Evolutionary conservation across 306 rosid genomes (phyloP), one percentile per base, ranked within the genome.

Genomic region (Prunus dulcis): DNA sequence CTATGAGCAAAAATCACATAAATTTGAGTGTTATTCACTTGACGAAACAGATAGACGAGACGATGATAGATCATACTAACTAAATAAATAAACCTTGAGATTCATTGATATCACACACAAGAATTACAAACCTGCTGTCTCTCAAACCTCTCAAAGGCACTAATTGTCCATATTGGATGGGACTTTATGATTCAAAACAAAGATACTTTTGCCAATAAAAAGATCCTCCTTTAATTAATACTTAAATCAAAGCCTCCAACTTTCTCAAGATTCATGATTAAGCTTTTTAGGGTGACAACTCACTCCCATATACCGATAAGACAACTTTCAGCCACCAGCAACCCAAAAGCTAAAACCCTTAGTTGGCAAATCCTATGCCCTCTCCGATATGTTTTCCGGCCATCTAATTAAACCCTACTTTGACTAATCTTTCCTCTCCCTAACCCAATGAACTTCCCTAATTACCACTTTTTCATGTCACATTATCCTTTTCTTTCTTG

Each of bases 221-320:
- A 81, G 68, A 83, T 73, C 23, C 77, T 53, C 72, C 76, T 84
- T 85, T 76, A 73, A 77, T 79, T 32, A 64, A 74, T 62, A 85
- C 84, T 76, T 73, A 60, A 77, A 86, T 52, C 72, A 77, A 86
- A 74, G 78, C 30, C 72, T 51, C 41, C 64, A 81, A 58, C 83
- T 81, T 83, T 83, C 84, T 83, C 73, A 64, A 64, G 30, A 49
- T 68, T 81, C 78, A 84, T 81, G 84, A 79, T 86, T 84, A 78
- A 72, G 84, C 78, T 78, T 81, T 69, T 52, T 80, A 69, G 82
- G 85, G 82, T 83, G 89, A 78, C 89, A 86, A 86, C 89, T 86
- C 89, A 83, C 67, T 78, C 78, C 80, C 85, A 75, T 71, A 82
- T 79, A 79, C 62, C 82, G 75, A 80, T 82, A 60, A 77, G 69